These are phyloP conservation scores for Allantophomopsis lycopodina DNA, from an alignment of 2,329 filamentous ascomycete species.

Conservation along the genomic window DNA sequence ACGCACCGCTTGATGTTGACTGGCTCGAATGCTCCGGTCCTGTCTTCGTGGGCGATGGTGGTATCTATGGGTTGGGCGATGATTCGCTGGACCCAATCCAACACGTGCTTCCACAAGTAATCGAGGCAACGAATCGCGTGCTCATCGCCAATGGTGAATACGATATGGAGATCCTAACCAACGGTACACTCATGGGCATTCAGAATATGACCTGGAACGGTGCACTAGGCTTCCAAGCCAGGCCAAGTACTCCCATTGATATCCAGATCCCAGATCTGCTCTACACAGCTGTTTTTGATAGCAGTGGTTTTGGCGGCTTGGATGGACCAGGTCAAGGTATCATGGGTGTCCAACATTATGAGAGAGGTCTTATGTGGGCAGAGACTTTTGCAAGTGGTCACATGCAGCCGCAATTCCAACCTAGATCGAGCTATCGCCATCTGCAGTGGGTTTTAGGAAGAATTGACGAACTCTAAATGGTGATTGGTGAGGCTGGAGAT, in stretches of 20 bases:
- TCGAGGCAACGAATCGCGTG: slow-evolving; percentile 35
- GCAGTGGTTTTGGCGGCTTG: slow-evolving; percentile 24
- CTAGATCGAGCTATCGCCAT: slow-evolving; percentile 18
- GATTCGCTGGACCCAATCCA: slow-evolving; percentile 22
- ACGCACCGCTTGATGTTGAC: slow-evolving; percentile 26
- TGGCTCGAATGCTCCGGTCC: slow-evolving; percentile 27
- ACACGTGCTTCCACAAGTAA: slow-evolving; percentile 29
- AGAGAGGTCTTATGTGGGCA: slow-evolving; percentile 22
- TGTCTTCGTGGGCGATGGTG: slow-evolving; percentile 23
- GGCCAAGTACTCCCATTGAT: slow-evolving; percentile 17
- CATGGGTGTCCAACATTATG: slow-evolving; percentile 21
- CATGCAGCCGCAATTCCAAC: slow-evolving; percentile 22
- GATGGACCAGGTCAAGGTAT: slow-evolving; percentile 31
- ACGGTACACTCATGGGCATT: slow-evolving; percentile 34
- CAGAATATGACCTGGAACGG: slow-evolving; percentile 41
- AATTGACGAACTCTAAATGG: slow-evolving; percentile 11
- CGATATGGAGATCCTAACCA: slow-evolving; percentile 32
- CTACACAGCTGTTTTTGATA: slow-evolving; percentile 5
- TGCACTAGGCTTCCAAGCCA: slow-evolving; percentile 26
- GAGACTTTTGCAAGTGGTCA: slow-evolving; percentile 20
- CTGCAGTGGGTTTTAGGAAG: slow-evolving; percentile 21
- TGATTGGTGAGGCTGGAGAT: no score
- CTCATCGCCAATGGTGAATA: slow-evolving; percentile 32
- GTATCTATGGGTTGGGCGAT: slow-evolving; percentile 17
- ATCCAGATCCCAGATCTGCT: slow-evolving; percentile 11